Evolutionary conservation across 2,329 filamentous ascomycete species (phyloP).

Genomic region (Sclerotinia trifoliorum): DNA sequence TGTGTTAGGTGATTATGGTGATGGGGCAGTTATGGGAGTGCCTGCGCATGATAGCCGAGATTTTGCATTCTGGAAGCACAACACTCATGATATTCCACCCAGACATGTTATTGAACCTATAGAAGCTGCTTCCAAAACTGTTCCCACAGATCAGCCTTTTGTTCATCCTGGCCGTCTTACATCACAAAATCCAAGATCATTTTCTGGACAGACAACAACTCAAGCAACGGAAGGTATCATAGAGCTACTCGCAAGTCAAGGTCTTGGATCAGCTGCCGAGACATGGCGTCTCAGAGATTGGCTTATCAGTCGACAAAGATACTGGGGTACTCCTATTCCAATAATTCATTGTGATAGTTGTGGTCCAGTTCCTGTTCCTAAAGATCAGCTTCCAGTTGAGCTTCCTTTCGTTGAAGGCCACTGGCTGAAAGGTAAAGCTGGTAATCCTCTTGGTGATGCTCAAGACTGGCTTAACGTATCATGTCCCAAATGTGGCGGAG

Average conservation of each 20-base stretch:
- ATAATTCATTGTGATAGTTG: slow-evolving; percentile 79
- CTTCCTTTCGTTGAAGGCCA: slow-evolving; percentile 68
- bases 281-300: slow-evolving; percentile 85
- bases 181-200: slow-evolving; percentile 58
- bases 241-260: slow-evolving; percentile 50
- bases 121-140: slow-evolving; percentile 47
- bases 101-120: slow-evolving; percentile 57
- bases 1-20: slow-evolving; percentile 80
- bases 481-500: slow-evolving; percentile 70
- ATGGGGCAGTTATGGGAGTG: slow-evolving; percentile 89
- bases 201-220: slow-evolving; percentile 60
- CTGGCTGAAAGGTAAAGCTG: slow-evolving; percentile 66
- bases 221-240: slow-evolving; percentile 63
- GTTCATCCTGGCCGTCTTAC: slow-evolving; percentile 67
- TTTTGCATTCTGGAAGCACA: slow-evolving; percentile 74
- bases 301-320: slow-evolving; percentile 88
- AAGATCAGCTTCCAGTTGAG: slow-evolving; percentile 71
- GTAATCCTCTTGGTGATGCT: slow-evolving; percentile 73
- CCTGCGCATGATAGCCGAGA: slow-evolving; percentile 81
- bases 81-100: slow-evolving; percentile 60
- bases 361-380: slow-evolving; percentile 75
- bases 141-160: slow-evolving; percentile 54
- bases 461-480: slow-evolving; percentile 71
- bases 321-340: slow-evolving; percentile 89
- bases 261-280: slow-evolving; percentile 61